Percentiles rank a stretch among this genome's conserved stretches.
Conservation (phyloP, 192 early-diverging fungal species). For the Coemansia sp. region DNA sequence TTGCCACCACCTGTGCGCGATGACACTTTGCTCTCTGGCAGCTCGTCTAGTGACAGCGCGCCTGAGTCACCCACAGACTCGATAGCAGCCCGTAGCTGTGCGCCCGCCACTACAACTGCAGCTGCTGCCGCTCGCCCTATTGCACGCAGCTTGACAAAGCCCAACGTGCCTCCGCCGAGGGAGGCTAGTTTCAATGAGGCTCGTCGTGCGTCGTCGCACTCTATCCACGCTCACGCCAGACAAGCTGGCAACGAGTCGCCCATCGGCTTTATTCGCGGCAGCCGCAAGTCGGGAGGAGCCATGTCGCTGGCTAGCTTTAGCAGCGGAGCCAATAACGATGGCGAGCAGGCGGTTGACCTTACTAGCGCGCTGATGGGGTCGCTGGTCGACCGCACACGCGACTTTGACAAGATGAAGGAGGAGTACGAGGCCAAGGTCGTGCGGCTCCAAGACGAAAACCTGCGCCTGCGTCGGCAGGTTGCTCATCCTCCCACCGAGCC, state of each 20-base stretch:
- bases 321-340: neutral
- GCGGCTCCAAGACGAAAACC: conserved; percentile 21
- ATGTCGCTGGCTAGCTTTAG: neutral
- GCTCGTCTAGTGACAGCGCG: conserved; percentile 18
- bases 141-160: conserved; percentile 18
- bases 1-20: conserved; percentile 14
- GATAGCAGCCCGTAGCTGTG: conserved; percentile 18
- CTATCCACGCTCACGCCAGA: conserved; percentile 12
- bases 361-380: conserved; percentile 20
- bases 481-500: neutral
- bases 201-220: conserved; percentile 29
- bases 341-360: conserved; percentile 11
- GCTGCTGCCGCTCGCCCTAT: neutral
- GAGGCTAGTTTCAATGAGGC: conserved; percentile 1
- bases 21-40: conserved; percentile 7
- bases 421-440: conserved; percentile 19
- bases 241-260: conserved; percentile 33
- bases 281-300: neutral
- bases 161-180: conserved; percentile 5
- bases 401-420: conserved; percentile 15
- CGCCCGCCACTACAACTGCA: neutral
- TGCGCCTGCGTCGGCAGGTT: conserved; percentile 18
- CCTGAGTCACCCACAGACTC: conserved; percentile 39
- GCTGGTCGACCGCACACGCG: conserved; percentile 24
- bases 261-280: conserved; percentile 8